Conservation (phyloP, 2,329 filamentous ascomycete species). For the Ceratocystis huliohia region DNA sequence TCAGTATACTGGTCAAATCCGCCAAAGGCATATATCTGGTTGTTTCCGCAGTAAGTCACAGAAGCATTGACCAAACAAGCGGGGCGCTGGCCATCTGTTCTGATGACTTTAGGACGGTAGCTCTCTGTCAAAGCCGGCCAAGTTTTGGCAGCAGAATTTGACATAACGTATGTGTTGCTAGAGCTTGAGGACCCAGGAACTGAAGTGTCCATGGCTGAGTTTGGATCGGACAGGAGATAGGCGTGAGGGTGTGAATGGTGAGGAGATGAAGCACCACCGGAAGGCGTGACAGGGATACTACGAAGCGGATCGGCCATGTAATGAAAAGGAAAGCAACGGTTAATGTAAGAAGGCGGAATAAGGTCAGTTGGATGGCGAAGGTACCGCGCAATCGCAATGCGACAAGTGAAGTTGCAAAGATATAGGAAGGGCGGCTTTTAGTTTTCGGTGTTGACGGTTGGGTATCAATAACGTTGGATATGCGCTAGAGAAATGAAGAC, state of each 20-base stretch:
- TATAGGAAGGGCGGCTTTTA: not conserved
- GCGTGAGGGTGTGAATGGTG: not conserved
- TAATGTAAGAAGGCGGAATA: not conserved
- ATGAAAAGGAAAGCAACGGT: not conserved
- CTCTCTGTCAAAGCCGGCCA: conserved; percentile 49
- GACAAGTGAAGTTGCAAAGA: not conserved
- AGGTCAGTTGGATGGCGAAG: not conserved
- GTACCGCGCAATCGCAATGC: not conserved
- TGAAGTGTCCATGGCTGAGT: conserved; percentile 26
- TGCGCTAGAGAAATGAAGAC: not conserved
- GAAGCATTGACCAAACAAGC: conserved; percentile 96
- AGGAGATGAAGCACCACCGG: not conserved
- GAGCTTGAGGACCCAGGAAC: conserved; percentile 40
- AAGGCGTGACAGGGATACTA: not conserved
- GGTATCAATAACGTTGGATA: conserved; percentile 19
- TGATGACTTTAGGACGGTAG: conserved; percentile 73
- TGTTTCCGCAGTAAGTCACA: conserved; percentile 95
- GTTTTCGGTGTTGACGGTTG: not conserved
- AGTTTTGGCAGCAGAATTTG: conserved; percentile 63
- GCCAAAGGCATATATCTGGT: conserved; percentile 95
- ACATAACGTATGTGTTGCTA: conserved; percentile 85
- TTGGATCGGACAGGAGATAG: not conserved
- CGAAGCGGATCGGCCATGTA: not conserved
- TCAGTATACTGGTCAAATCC: conserved; percentile 98
- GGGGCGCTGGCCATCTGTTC: conserved; percentile 66